phyloP scores from a whole-genome alignment of 345 rosid genomes.

The Fremontodendron californicum region DNA sequence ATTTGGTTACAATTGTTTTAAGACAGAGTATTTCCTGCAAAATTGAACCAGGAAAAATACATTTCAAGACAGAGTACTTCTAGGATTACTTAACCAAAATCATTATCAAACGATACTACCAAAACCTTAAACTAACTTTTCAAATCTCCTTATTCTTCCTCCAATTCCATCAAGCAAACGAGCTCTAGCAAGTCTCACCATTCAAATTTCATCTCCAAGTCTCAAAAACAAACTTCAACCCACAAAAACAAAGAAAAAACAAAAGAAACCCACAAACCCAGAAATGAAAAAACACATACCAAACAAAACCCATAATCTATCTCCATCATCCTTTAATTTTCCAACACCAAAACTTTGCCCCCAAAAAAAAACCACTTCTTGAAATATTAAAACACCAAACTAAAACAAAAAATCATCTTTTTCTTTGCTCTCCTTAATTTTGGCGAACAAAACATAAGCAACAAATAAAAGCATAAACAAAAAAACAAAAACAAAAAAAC shows the following conservation, averaged over 20 bases:
- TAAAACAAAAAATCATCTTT: background rate
- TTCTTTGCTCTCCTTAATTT: background rate
- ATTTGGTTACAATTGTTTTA: background rate
- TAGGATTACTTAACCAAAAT: background rate
- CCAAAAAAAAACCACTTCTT: background rate
- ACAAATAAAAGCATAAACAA: background rate
- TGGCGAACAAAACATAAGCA: background rate
- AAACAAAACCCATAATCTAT: background rate
- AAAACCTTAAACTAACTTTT: background rate
- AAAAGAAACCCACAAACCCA: too few species aligned
- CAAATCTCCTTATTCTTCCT: background rate
- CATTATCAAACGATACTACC: background rate
- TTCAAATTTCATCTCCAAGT: background rate
- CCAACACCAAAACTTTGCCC: background rate
- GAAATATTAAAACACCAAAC: too few species aligned
- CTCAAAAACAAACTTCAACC: background rate
- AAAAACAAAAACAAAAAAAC: background rate
- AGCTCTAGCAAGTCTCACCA: background rate
- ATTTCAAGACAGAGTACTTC: background rate
- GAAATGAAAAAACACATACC: background rate
- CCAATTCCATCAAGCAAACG: background rate
- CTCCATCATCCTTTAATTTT: background rate
- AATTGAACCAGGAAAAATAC: background rate
- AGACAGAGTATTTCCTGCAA: background rate
- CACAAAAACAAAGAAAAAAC: background rate